A percentile compares a stretch with the other conserved stretches of the same genome.
These are phyloP conservation scores for Atalantia buxifolia DNA, from an alignment of 345 rosid species.

Conservation along the genomic window DNA sequence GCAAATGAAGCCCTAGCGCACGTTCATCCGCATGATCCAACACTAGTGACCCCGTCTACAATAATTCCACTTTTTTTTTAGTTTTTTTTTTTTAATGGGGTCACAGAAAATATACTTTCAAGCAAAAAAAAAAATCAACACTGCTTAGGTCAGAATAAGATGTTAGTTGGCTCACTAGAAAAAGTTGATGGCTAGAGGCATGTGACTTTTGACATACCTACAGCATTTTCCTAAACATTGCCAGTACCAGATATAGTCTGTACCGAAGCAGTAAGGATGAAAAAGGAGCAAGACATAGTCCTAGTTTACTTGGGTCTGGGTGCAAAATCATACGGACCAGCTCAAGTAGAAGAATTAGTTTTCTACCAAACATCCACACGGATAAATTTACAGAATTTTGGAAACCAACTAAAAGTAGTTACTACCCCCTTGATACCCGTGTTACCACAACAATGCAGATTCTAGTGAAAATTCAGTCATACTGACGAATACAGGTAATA, in stretches of 20 bases:
- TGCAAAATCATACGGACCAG: not conserved
- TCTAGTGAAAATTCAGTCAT: not conserved
- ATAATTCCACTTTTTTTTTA: not conserved
- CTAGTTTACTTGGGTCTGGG: not conserved
- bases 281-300: not conserved
- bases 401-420: not conserved
- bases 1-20: conserved; percentile 75
- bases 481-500: not conserved
- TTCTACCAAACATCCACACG: not conserved
- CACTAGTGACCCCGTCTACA: conserved; percentile 49
- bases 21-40: conserved; percentile 74
- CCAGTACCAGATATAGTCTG: not conserved
- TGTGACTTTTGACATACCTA: not conserved
- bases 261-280: not conserved
- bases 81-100: not conserved
- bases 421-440: not conserved
- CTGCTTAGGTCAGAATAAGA: not conserved
- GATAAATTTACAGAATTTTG: not conserved
- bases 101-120: not conserved
- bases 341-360: not conserved
- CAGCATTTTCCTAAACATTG: not conserved
- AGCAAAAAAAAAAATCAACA: not conserved
- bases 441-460: not conserved
- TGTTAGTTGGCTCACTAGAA: not conserved
- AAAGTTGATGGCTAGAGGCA: not conserved